Base-by-base conservation (phyloP, 352 stramenopile species). In the Salisapilia sapeloensis region DNA sequence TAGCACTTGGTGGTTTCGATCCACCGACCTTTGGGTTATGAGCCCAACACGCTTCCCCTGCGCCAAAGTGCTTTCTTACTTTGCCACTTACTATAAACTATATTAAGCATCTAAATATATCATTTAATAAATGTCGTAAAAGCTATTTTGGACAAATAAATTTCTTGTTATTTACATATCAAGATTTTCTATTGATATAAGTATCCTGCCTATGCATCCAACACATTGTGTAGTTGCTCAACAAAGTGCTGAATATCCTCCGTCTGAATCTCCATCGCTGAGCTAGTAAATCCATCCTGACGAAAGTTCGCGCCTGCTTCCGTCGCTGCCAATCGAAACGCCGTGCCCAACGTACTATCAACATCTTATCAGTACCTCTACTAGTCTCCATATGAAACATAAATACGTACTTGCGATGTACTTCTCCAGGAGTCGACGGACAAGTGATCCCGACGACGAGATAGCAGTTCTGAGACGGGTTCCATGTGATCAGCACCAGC, bases 171-270 rank as follows among this genome's bases (percentile, higher is more conserved):
- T n/a, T n/a, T n/a, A n/a, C n/a, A n/a, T n/a, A n/a, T n/a, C n/a
- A n/a, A n/a, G n/a, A n/a, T n/a, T n/a, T n/a, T n/a, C n/a, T n/a
- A n/a, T n/a, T n/a, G n/a, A n/a, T n/a, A n/a, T n/a, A n/a, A n/a
- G n/a, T n/a, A n/a, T n/a, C n/a, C n/a, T 29, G 19, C 17, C 21
- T 76, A 89, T 6, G 74, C 74, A 43, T 93, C 76, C 9, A 93
- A 50, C 14, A 86, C 62, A 44, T 87, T 96, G 64, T 97, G 85
- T 6, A 97, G 55, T 40, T 95, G 84, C 55, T 97, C 91, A 44
- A 97, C 72, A 53, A 97, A 97, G 48, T 85, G 86, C 46, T 96
- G 82, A 35, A 96, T 94, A 55, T 96, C 78, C 30, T 91, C 71
- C 32, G 76, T 90, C 38, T 83, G 67, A 30, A 98, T 93, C 62